These are phyloP conservation scores for Hansfordia pulvinata DNA, from an alignment of 2,329 filamentous ascomycete species.

Conservation along the genomic window DNA sequence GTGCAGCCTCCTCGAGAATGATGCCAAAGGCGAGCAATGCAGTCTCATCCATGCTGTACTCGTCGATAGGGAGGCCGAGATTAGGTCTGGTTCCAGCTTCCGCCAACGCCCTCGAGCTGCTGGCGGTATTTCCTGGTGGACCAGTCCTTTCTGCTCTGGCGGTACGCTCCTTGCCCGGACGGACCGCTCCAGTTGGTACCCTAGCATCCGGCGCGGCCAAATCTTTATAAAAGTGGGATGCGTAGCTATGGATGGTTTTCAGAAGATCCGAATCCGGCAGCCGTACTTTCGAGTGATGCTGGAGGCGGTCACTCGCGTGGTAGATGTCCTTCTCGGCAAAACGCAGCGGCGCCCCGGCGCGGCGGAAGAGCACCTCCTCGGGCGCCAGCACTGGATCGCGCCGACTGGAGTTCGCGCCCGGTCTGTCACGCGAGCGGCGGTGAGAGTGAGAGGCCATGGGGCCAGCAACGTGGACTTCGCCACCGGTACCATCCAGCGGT, in stretches of 20 bases:
- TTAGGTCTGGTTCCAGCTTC: too few relatives aligned
- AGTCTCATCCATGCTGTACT: conserved; percentile 62
- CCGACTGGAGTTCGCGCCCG: conserved; percentile 10
- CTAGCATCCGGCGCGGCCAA: conserved; percentile 12
- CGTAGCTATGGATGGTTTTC: conserved; percentile 54
- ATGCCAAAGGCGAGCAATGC: conserved; percentile 64
- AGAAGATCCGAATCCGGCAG: conserved; percentile 59
- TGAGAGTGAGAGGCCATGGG: conserved; percentile 3
- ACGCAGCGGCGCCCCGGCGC: conserved; percentile 47
- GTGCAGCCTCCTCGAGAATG: conserved; percentile 56
- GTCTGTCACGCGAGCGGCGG: conserved; percentile 7
- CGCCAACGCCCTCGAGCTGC: too few relatives aligned
- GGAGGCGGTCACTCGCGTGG: conserved; percentile 45
- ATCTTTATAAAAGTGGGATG: conserved; percentile 50
- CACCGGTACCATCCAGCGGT: conserved; percentile 12
- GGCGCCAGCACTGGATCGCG: conserved; percentile 36
- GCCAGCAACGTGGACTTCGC: conserved; percentile 7
- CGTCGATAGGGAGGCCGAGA: conserved; percentile 28
- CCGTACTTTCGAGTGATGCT: conserved; percentile 25
- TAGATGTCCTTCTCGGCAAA: conserved; percentile 63
- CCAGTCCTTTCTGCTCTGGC: too few relatives aligned
- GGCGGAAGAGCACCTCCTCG: conserved; percentile 59
- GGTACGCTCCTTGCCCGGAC: too few relatives aligned
- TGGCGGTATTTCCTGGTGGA: too few relatives aligned
- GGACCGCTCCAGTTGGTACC: too few relatives aligned